These are phyloP conservation scores for Rhodotorula paludigena DNA, from an alignment of 768 basidiomycete genomes.

Conservation along the genomic window DNA sequence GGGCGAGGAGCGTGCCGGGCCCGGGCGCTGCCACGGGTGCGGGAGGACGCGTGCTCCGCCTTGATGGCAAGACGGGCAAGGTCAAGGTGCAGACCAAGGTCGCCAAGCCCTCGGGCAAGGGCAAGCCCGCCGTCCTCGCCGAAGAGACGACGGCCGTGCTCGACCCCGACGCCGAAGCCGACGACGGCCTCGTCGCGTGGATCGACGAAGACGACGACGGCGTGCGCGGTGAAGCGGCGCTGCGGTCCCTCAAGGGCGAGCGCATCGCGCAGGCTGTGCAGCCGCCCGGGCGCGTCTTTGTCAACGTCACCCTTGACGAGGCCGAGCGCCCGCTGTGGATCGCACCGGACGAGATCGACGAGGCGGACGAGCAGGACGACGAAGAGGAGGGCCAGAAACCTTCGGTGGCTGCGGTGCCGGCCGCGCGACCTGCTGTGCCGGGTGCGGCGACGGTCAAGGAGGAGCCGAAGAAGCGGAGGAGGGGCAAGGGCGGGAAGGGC, in stretches of 20 bases:
- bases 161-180: not conserved
- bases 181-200: not conserved
- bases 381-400: not conserved
- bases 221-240: not conserved
- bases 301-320: constrained; percentile 8
- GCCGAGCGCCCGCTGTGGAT: not conserved
- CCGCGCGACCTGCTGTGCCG: not conserved
- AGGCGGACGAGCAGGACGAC: not conserved
- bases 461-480: constrained; percentile 5
- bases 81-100: constrained; percentile 29
- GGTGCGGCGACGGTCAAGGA: constrained; percentile 3
- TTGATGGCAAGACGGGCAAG: constrained; percentile 29
- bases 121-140: not conserved
- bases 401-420: not conserved
- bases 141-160: not conserved
- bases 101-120: not conserved
- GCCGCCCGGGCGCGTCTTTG: not conserved
- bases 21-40: too few relatives aligned
- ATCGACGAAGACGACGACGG: constrained; percentile 18
- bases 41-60: constrained; percentile 19
- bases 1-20: not conserved
- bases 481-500: constrained; percentile 2
- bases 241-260: not conserved
- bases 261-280: not conserved
- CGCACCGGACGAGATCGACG: not conserved